Conservation (phyloP, 306 rosid species). For the Alnus rubra region DNA sequence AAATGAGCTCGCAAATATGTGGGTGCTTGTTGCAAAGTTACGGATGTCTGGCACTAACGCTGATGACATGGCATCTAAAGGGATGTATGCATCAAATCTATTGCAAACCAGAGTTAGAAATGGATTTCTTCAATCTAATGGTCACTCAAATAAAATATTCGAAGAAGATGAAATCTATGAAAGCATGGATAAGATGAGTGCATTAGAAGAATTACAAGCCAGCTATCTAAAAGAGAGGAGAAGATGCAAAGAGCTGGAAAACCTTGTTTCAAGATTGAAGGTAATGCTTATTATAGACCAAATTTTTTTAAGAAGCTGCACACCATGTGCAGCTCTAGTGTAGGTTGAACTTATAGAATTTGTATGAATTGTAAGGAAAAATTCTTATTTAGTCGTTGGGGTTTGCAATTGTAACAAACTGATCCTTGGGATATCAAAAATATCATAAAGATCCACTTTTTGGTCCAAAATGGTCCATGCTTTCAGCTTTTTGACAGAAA, state of each 20-base stretch:
- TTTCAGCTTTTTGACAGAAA: too few relatives aligned
- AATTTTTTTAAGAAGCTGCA: background rate
- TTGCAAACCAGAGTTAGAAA: constrained; percentile 37
- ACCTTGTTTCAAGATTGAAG: constrained; percentile 64
- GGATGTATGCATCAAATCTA: constrained; percentile 37
- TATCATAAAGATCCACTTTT: too few relatives aligned
- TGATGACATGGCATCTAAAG: constrained; percentile 45
- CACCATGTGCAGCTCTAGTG: background rate
- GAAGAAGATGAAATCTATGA: constrained; percentile 41
- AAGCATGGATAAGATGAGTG: constrained; percentile 37
- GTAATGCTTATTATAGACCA: constrained; percentile 39
- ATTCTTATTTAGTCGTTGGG: too few relatives aligned
- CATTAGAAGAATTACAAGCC: constrained; percentile 55
- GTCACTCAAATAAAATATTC: constrained; percentile 29
- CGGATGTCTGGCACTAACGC: constrained; percentile 43
- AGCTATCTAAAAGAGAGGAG: constrained; percentile 68
- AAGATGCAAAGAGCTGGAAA: constrained; percentile 65
- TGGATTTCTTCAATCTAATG: constrained; percentile 37
- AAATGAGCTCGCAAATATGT: constrained; percentile 74
- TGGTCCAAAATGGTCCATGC: too few relatives aligned
- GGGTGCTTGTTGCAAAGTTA: constrained; percentile 52
- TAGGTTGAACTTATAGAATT: background rate
- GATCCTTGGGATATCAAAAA: too few relatives aligned
- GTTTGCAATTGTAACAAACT: too few relatives aligned
- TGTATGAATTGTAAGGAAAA: background rate